Evolutionary conservation across 768 basidiomycete species (phyloP).

Genomic region (Stropharia rugosoannulata): DNA sequence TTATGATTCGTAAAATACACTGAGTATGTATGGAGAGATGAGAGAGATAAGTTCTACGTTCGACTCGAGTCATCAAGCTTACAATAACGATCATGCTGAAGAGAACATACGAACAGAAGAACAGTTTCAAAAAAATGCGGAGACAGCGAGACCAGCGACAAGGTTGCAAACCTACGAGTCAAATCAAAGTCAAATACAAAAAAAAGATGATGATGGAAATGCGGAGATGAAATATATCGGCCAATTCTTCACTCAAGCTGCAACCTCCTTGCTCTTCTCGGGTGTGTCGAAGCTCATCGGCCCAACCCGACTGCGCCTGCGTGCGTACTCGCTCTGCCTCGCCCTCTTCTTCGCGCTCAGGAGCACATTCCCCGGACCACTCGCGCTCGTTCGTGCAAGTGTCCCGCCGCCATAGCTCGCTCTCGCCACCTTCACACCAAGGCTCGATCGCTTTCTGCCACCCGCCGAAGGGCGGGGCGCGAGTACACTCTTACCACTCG

Average conservation of each 20-base stretch:
- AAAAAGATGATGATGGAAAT: too few relatives aligned
- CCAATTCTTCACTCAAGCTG: not conserved
- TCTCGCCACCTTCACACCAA: conserved; percentile 41
- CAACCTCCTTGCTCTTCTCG: not conserved
- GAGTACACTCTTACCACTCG: conserved; percentile 14
- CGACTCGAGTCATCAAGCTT: too few relatives aligned
- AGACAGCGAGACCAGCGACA: too few relatives aligned
- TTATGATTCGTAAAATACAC: too few relatives aligned
- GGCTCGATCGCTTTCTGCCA: conserved; percentile 48
- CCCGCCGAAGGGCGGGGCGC: conserved; percentile 10
- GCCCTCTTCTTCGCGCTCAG: conserved; percentile 71
- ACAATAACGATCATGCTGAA: too few relatives aligned
- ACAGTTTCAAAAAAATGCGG: too few relatives aligned
- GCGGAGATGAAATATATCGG: too few relatives aligned
- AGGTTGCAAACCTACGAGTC: too few relatives aligned
- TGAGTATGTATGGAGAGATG: too few relatives aligned
- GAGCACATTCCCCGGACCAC: conserved; percentile 34
- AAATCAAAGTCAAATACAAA: too few relatives aligned
- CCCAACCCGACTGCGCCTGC: conserved; percentile 47
- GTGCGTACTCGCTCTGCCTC: conserved; percentile 74
- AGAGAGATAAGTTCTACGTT: too few relatives aligned
- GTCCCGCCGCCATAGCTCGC: conserved; percentile 35
- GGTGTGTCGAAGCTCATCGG: conserved; percentile 6
- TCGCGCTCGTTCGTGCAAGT: conserved; percentile 18
- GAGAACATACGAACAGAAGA: too few relatives aligned